phyloP scores from a whole-genome alignment of 176 grass and related monocot genomes.

The Musa itinerans region DNA sequence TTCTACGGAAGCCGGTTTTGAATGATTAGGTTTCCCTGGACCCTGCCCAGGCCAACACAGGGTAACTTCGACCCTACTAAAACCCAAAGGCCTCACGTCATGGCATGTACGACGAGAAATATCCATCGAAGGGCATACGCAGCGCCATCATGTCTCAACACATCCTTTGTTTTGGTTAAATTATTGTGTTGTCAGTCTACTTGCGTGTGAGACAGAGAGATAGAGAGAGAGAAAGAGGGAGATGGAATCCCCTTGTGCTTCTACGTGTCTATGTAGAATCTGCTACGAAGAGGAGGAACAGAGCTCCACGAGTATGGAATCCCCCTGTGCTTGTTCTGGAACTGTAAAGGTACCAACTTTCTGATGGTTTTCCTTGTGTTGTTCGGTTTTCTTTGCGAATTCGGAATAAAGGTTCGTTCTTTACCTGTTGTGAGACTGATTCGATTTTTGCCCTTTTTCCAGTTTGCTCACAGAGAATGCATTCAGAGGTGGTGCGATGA shows the following conservation, averaged over 20 bases:
- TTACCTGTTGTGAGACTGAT: not conserved
- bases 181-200: no score
- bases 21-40: no score
- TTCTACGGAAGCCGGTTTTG: no score
- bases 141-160: no score
- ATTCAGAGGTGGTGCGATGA: conserved; percentile 96
- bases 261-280: conserved; percentile 58
- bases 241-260: conserved; percentile 14
- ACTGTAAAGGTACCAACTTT: conserved; percentile 53
- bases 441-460: not conserved
- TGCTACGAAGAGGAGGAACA: conserved; percentile 72
- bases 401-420: not conserved
- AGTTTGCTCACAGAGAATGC: conserved; percentile 85
- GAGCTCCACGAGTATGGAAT: conserved; percentile 41
- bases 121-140: no score
- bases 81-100: no score
- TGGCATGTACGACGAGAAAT: no score
- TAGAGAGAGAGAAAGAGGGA: no score
- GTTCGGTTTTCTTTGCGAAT: not conserved
- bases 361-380: not conserved
- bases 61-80: no score
- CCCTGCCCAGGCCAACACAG: no score
- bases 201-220: no score
- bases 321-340: conserved; percentile 71
- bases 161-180: no score